Percentiles rank a stretch among this genome's conserved stretches.
Conservation (phyloP, 2,329 filamentous ascomycete genomes). For the Colletotrichum eleusines region DNA sequence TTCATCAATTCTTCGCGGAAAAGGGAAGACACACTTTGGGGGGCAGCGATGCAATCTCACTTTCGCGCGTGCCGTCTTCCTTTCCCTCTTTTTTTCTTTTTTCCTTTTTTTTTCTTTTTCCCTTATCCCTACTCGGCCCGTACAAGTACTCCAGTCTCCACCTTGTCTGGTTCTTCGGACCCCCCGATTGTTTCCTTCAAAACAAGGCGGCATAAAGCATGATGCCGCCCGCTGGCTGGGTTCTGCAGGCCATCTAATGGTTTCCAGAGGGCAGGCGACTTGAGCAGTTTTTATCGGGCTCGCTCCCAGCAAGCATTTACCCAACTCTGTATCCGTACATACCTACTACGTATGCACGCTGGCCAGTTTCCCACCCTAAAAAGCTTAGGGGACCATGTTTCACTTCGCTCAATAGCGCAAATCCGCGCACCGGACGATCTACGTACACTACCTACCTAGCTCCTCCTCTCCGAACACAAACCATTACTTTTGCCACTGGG, state of each 20-base stretch:
- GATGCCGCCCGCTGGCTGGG: conserved; percentile 5
- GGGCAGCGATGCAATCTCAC: conserved; percentile 20
- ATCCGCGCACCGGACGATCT: conserved; percentile 17
- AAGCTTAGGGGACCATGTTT: conserved; percentile 33
- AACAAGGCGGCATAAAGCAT: conserved; percentile 37
- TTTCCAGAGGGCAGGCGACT: conserved; percentile 18
- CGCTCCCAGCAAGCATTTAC: conserved; percentile 39
- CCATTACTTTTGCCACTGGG: conserved; percentile 30
- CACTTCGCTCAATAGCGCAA: conserved; percentile 18
- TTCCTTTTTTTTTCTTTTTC: too few relatives aligned
- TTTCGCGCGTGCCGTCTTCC: background rate
- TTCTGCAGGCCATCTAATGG: background rate
- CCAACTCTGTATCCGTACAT: conserved; percentile 9
- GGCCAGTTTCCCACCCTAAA: conserved; percentile 29
- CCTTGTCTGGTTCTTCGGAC: conserved; percentile 13
- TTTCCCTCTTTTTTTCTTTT: too few relatives aligned
- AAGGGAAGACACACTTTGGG: background rate
- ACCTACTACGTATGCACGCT: too few relatives aligned
- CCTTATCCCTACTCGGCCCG: background rate
- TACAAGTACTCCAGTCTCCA: background rate
- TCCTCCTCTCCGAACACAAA: conserved; percentile 24
- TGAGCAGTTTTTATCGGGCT: conserved; percentile 22
- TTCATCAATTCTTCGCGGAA: conserved; percentile 31
- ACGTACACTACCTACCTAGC: too few relatives aligned
- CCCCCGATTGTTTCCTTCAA: conserved; percentile 30